Evolutionary conservation across 495 filamentous ascomycete genomes (phyloP), one percentile per base, ranked within the genome.

Genomic region (Penicillium silybi): DNA sequence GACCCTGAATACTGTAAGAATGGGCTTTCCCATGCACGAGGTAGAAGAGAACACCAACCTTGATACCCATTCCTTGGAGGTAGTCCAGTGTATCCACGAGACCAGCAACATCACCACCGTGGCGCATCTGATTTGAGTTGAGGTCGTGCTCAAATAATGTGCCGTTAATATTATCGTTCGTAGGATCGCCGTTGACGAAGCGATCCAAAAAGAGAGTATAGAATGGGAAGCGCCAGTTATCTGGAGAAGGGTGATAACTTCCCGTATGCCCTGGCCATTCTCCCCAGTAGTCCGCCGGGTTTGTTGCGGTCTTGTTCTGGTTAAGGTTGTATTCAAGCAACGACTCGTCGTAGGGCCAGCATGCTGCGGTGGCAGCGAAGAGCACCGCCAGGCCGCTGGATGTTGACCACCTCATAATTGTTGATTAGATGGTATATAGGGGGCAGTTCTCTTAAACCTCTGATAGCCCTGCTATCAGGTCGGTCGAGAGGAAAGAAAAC

Each of bases 51-150:
- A 19, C 6, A 56, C 69, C n/a, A 53, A 80, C 82, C 76, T 86
- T 87, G 64, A 87, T 81, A 0, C 86, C 86, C 82, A 87, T 82
- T 48, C 86, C 86, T 52, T 85, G 82, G 23, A 89, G 65, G 60
- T 89, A 89, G 62, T 89, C 86, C 41, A 89, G 66, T 15, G 80
- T 84, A 54, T 85, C 80, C 23, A 80, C 55, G 26, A 89, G 54
- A 10, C 86, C 86, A 46, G 70, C 71, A 17, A 86, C 72, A 65
- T 89, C 86, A 44, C 86, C 86, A 52, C 86, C 86, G 69, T 86
- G 81, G 20, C 86, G 82, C 63, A 89, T 78, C 63, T 87, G 85
- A 40, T 80, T 89, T 46, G 79, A 81, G 51, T 74, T 74, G 19
- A 81, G 58, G 61, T 89, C 85, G 58, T 86, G 84, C 63, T 89